Percentiles rank a stretch among this genome's conserved stretches.
phyloP scores from a whole-genome alignment of 768 basidiomycete genomes.

The Rhodosporidiobolus sp. region DNA sequence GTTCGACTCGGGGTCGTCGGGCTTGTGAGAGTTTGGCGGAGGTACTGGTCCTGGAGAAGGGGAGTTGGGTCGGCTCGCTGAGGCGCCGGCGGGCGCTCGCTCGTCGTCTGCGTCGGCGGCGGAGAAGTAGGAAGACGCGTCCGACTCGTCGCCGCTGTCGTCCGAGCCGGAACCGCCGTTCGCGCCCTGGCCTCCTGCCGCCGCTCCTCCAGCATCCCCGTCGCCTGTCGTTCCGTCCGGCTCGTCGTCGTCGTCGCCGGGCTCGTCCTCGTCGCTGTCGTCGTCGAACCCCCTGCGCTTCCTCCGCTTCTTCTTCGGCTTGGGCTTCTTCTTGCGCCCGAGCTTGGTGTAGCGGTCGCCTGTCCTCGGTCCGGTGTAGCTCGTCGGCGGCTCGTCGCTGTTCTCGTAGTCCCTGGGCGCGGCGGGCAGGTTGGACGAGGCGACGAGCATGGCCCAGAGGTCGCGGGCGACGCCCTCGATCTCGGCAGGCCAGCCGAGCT shows the following conservation, averaged over 20 bases:
- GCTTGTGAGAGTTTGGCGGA: neutral
- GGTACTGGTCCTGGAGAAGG: neutral
- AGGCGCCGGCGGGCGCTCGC: neutral
- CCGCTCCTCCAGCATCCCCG: neutral
- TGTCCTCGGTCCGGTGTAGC: constrained; percentile 29
- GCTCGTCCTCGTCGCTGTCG: neutral
- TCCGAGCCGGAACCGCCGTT: no score
- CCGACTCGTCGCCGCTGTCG: constrained; percentile 11
- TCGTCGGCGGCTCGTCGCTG: constrained; percentile 24
- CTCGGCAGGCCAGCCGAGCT: constrained; percentile 33
- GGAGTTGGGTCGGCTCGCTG: neutral
- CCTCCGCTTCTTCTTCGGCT: neutral
- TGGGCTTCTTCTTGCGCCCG: constrained; percentile 8
- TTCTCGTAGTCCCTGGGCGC: constrained; percentile 23
- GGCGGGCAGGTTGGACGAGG: neutral
- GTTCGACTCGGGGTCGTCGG: neutral
- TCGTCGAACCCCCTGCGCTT: neutral
- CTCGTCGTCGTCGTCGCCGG: neutral
- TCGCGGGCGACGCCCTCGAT: constrained; percentile 33
- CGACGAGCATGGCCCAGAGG: constrained; percentile 27
- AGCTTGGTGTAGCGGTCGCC: constrained; percentile 17
- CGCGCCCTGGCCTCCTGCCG: neutral
- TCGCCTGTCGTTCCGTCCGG: neutral
- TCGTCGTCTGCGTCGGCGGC: constrained; percentile 26
- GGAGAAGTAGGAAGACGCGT: constrained; percentile 13